Percentiles rank a stretch among this genome's conserved stretches.
phyloP scores from a whole-genome alignment of 179 eudicot genomes.

The Drosera spatulata region DNA sequence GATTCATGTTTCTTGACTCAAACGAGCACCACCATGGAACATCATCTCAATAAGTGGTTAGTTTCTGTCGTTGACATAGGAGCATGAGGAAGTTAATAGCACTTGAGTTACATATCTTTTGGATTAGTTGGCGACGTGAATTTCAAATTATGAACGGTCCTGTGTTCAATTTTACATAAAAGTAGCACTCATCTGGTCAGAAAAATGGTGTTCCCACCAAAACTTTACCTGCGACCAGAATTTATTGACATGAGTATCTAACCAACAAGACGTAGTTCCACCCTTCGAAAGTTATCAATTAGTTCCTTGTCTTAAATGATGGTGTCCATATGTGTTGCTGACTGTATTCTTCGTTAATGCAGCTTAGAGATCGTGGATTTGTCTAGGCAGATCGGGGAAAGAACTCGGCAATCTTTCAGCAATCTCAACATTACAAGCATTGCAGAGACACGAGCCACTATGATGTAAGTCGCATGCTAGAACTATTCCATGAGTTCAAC shows the following conservation, averaged over 20 bases:
- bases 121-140: neutral
- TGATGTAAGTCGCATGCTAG: constrained; percentile 25
- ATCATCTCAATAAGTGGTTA: constrained; percentile 57
- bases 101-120: neutral
- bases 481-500: constrained; percentile 3
- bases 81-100: neutral
- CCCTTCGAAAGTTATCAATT: too few relatives aligned
- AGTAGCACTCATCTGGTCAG: too few relatives aligned
- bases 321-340: neutral
- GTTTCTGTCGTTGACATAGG: neutral
- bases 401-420: constrained; percentile 26
- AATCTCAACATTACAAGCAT: constrained; percentile 22
- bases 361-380: constrained; percentile 38
- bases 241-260: too few relatives aligned
- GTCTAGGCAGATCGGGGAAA: constrained; percentile 41
- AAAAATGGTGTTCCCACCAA: too few relatives aligned
- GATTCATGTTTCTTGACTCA: constrained; percentile 48
- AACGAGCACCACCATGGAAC: constrained; percentile 34
- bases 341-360: neutral
- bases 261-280: too few relatives aligned
- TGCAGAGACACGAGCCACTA: constrained; percentile 21
- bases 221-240: too few relatives aligned
- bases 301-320: neutral
- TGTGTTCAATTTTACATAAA: too few relatives aligned
- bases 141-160: neutral